phyloP scores from a whole-genome alignment of 805 yeast species.

The Tetrapisispora phaffii region DNA sequence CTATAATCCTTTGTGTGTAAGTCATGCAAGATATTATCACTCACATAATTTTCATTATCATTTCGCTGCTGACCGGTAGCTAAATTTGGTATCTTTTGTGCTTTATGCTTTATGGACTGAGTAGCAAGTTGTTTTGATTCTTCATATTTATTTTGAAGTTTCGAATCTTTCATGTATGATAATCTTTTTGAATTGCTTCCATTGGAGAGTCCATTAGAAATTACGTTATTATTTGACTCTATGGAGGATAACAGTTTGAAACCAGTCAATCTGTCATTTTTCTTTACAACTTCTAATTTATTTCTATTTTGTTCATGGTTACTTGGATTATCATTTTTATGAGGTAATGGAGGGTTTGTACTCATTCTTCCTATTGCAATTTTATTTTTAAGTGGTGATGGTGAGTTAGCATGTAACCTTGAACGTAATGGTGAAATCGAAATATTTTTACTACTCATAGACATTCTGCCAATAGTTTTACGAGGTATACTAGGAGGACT shows the following conservation, averaged over 20 bases:
- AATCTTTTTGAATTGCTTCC: background rate
- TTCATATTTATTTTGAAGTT: conserved; percentile 1
- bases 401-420: background rate
- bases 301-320: background rate
- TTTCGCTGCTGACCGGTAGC: background rate
- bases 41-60: background rate
- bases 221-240: conserved; percentile 10
- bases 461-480: background rate
- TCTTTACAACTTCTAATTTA: background rate
- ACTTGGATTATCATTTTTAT: background rate
- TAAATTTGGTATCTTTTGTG: background rate
- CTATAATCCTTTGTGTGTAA: conserved; percentile 26
- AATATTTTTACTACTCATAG: background rate
- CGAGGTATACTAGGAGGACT: background rate
- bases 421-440: conserved; percentile 1
- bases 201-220: no score
- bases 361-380: background rate
- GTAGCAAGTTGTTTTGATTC: conserved; percentile 2
- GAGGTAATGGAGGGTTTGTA: no score
- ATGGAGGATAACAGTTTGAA: conserved; percentile 21
- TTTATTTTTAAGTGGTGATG: background rate
- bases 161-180: background rate
- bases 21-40: conserved; percentile 18
- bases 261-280: conserved; percentile 21
- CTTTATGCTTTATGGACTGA: background rate